A percentile compares a stretch with the other conserved stretches of the same genome.
These are phyloP conservation scores for Zygotorulaspora danielsina DNA, from an alignment of 805 yeast genomes.

Conservation along the genomic window DNA sequence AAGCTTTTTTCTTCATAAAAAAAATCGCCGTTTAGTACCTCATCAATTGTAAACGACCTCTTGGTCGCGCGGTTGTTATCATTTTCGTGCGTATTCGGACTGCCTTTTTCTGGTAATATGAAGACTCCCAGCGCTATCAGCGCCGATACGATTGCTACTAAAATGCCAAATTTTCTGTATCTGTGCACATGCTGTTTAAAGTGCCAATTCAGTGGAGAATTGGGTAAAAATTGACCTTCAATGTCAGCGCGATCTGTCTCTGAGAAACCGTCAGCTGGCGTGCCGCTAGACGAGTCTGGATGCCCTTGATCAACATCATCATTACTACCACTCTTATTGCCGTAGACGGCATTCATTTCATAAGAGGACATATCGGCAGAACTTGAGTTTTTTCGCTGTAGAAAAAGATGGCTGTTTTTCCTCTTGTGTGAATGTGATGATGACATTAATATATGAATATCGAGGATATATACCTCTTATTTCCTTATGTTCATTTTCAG, in stretches of 20 bases:
- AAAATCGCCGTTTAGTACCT: conserved; percentile 29
- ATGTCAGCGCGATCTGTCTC: neutral
- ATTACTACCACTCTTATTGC: neutral
- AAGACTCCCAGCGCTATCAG: conserved; percentile 2
- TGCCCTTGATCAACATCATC: neutral
- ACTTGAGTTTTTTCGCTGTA: conserved; percentile 29
- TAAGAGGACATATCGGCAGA: conserved; percentile 17
- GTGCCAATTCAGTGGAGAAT: conserved; percentile 1
- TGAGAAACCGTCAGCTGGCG: neutral
- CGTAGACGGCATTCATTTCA: conserved; percentile 3
- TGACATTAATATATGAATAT: conserved; percentile 5
- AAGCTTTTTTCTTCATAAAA: conserved; percentile 21
- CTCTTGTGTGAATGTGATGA: conserved; percentile 26
- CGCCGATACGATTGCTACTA: neutral
- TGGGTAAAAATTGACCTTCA: conserved; percentile 5
- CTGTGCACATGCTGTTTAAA: neutral
- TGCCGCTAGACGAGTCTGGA: neutral
- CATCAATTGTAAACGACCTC: conserved; percentile 8
- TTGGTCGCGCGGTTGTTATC: conserved; percentile 1
- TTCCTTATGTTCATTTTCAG: too few species aligned
- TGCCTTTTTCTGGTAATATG: conserved; percentile 2
- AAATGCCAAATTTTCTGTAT: conserved; percentile 1
- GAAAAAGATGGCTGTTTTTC: conserved; percentile 30
- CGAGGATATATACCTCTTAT: too few species aligned
- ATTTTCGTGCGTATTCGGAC: neutral